Conservation (phyloP, 352 stramenopile species). For the Pythium phragmitis region DNA sequence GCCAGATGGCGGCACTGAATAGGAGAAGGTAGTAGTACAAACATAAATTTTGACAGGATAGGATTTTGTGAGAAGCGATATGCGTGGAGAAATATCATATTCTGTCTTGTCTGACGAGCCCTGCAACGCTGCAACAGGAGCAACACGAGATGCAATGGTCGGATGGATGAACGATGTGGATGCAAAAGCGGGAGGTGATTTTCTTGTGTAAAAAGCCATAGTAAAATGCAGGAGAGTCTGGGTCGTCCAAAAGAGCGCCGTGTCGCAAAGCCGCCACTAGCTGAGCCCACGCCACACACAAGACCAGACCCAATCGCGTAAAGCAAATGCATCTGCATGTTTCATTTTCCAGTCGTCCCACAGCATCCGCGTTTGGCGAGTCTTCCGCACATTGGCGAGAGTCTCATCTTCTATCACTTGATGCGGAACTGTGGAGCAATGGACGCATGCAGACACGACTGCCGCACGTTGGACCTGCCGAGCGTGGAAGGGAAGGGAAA, state of each 20-base stretch:
- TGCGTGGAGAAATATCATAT: slow-evolving; percentile 1
- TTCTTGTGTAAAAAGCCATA: background rate
- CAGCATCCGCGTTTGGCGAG: slow-evolving; percentile 18
- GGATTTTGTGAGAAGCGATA: background rate
- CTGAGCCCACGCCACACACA: background rate
- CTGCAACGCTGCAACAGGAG: too few species aligned
- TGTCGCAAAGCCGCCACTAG: background rate
- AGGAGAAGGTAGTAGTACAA: background rate
- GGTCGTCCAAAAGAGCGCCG: background rate
- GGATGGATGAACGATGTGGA: background rate
- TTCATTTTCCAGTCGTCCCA: slow-evolving; percentile 24
- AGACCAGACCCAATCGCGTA: slow-evolving; percentile 13
- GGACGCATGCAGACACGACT: slow-evolving; percentile 20
- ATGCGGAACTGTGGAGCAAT: slow-evolving; percentile 14
- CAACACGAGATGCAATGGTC: background rate
- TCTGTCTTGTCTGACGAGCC: background rate
- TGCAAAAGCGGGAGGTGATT: background rate
- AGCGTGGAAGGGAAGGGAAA: slow-evolving; percentile 5
- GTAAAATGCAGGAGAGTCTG: slow-evolving; percentile 7
- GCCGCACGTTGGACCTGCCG: slow-evolving; percentile 9
- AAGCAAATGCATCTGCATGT: slow-evolving; percentile 27
- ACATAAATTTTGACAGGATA: background rate
- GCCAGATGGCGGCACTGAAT: background rate
- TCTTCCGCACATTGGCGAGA: background rate
- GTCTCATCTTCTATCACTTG: slow-evolving; percentile 29